Base-by-base conservation (phyloP, 1,284 basidiomycete species). In the Trichosporon sp. region DNA sequence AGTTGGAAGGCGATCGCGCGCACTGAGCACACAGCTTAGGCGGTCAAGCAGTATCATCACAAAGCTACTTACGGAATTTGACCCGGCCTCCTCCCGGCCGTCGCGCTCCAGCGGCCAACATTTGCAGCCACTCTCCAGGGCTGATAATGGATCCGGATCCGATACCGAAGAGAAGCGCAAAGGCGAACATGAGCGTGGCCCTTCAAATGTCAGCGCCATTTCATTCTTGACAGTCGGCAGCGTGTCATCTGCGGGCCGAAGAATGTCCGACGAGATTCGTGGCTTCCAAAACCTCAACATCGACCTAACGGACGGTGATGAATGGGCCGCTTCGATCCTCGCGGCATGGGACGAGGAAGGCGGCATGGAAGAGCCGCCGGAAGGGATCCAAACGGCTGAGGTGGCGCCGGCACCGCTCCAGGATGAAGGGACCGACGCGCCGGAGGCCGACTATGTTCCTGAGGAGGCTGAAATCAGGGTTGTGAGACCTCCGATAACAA, bases 211-310 rank as follows among this genome's bases (percentile, higher is more conserved):
- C 8, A 63, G 21, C 32, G 14, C 12, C 8, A 10, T 11, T 31
- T 37, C 59, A n/a, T 63, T 32, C 14, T 37, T 63, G 35, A 37
- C 19, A 2, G 31, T 63, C 14, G 59, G 32, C 31, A 35, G 32
- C 59, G n/a, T 16, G 1, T 10, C 59, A 2, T 32, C 59, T 2
- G 5, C 12, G 68, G 19, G 74, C 31, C 67, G 68, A 40, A 70
- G 81, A 7, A 61, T 81, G 8, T 82, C 80, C 0, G 78, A 78
- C 59, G 79, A 82, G 43, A 59, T 83, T 11, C 68, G 76, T 6
- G 76, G 75, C 1, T 83, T 83, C 72, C 74, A 73, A 4, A 73
- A 73, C 19, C 69, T 79, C 21, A 68, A 70, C 10, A 67, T 79
- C 16, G 68, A 70, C 3, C 21, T 61, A 70, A 40, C 65, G 4